Evolutionary conservation across 2,329 filamentous ascomycete genomes (phyloP).

Genomic region (Pseudogymnoascus sp.): DNA sequence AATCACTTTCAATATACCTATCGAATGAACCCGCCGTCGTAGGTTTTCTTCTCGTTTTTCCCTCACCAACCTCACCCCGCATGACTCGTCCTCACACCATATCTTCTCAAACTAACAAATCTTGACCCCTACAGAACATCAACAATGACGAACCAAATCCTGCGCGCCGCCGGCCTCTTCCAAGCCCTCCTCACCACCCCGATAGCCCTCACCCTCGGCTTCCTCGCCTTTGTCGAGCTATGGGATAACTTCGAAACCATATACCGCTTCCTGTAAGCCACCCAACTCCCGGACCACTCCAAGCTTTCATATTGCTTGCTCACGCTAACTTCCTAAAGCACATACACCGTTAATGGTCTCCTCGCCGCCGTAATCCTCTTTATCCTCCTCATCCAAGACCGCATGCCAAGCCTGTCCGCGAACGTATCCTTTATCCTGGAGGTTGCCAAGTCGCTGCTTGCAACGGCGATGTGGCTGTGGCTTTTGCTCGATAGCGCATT

Average conservation of each 20-base stretch:
- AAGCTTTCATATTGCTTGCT: background rate
- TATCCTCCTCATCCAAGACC: slow-evolving; percentile 17
- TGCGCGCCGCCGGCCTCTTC: slow-evolving; percentile 17
- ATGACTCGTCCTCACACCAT: background rate
- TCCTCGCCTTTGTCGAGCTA: background rate
- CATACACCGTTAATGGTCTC: slow-evolving; percentile 15
- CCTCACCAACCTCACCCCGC: background rate
- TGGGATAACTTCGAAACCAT: slow-evolving; percentile 3
- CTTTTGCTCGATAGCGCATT: slow-evolving; percentile 18
- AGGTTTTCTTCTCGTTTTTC: background rate
- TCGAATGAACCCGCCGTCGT: background rate
- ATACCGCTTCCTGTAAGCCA: slow-evolving; percentile 5
- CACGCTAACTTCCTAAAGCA: slow-evolving; percentile 1
- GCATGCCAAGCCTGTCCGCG: slow-evolving; percentile 10
- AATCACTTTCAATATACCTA: background rate
- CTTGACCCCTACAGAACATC: background rate
- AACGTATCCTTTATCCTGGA: slow-evolving; percentile 16
- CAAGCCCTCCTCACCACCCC: slow-evolving; percentile 19
- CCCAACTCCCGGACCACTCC: background rate
- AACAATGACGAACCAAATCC: slow-evolving; percentile 17
- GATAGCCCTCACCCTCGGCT: slow-evolving; percentile 13
- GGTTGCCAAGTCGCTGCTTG: slow-evolving; percentile 16
- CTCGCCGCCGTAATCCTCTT: slow-evolving; percentile 19
- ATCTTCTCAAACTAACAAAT: background rate
- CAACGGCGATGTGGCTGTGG: slow-evolving; percentile 21